Percentiles rank a stretch among this genome's conserved stretches.
Evolutionary conservation across 257 asterid genomes (phyloP).

Genomic region (Lantana camara): DNA sequence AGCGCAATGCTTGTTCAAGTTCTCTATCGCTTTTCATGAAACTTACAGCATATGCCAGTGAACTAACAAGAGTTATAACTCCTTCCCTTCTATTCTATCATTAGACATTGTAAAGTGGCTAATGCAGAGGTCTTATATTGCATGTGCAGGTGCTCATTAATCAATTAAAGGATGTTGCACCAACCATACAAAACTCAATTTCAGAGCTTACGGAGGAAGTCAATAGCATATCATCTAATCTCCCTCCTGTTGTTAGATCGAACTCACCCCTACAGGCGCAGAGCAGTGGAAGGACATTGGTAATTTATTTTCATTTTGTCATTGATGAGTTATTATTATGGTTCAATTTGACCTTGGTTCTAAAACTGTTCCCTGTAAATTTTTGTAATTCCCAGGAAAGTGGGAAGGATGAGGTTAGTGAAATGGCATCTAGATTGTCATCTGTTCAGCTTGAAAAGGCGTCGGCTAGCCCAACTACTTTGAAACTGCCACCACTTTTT

Average conservation of each 20-base stretch:
- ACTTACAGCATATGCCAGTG: constrained; percentile 24
- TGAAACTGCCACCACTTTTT: constrained; percentile 94
- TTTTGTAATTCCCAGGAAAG: constrained; percentile 58
- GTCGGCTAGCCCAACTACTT: constrained; percentile 76
- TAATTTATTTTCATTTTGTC: constrained; percentile 29
- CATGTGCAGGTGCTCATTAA: constrained; percentile 84
- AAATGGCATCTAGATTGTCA: constrained; percentile 74
- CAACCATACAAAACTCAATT: constrained; percentile 86
- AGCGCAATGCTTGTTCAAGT: not conserved
- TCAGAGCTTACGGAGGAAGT: constrained; percentile 91
- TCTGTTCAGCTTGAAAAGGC: constrained; percentile 75
- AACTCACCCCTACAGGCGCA: constrained; percentile 73
- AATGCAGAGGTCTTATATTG: constrained; percentile 9
- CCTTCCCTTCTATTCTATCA: constrained; percentile 5
- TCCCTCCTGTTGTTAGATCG: constrained; percentile 64
- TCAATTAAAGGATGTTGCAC: constrained; percentile 97
- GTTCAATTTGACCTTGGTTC: too few species aligned
- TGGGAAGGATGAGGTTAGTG: constrained; percentile 66
- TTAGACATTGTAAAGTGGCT: constrained; percentile 23
- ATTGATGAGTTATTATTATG: too few species aligned
- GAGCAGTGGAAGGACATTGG: constrained; percentile 77
- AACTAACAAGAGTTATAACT: constrained; percentile 18
- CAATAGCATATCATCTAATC: constrained; percentile 64
- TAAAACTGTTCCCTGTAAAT: too few species aligned
- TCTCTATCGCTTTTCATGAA: constrained; percentile 20